Percentiles rank a stretch among this genome's conserved stretches.
Evolutionary conservation across 2,329 filamentous ascomycete species (phyloP).

Genomic region (Fusarium mundagurra): DNA sequence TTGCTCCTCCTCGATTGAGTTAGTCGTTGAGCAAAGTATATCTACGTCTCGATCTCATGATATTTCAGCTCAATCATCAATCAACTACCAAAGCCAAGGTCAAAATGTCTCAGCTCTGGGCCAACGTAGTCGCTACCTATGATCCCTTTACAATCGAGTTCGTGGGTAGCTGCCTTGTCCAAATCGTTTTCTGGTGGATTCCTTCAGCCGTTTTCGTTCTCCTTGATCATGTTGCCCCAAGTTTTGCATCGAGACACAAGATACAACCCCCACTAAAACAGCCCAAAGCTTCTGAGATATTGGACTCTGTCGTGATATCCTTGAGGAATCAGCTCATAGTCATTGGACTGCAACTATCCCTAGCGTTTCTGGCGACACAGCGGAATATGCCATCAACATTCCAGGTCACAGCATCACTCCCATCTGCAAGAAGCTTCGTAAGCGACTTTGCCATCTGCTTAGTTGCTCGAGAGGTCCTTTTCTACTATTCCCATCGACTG

Average conservation of each 20-base stretch:
- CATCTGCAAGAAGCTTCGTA: constrained; percentile 48
- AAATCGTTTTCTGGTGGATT: constrained; percentile 58
- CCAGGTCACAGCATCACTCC: constrained; percentile 51
- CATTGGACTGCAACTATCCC: constrained; percentile 43
- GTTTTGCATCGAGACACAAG: constrained; percentile 62
- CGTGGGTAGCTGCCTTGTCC: constrained; percentile 51
- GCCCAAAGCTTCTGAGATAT: constrained; percentile 56
- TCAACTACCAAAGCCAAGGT: neutral
- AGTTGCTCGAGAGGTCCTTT: constrained; percentile 59
- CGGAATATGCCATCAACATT: constrained; percentile 46
- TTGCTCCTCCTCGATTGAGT: constrained; percentile 19
- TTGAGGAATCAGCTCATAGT: constrained; percentile 59
- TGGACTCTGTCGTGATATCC: constrained; percentile 55
- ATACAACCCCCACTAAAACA: constrained; percentile 63
- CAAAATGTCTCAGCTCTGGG: constrained; percentile 12
- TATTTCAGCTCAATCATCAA: neutral
- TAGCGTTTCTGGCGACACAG: constrained; percentile 26
- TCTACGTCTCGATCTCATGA: neutral
- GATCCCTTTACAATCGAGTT: constrained; percentile 49
- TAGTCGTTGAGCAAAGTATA: neutral
- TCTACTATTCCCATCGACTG: constrained; percentile 66
- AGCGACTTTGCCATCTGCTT: constrained; percentile 55
- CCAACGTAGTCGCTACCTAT: neutral
- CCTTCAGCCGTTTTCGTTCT: constrained; percentile 54
- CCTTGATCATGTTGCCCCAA: constrained; percentile 56